These are phyloP conservation scores for Hymenoscyphus occultus DNA, from an alignment of 2,329 filamentous ascomycete genomes.

Conservation along the genomic window DNA sequence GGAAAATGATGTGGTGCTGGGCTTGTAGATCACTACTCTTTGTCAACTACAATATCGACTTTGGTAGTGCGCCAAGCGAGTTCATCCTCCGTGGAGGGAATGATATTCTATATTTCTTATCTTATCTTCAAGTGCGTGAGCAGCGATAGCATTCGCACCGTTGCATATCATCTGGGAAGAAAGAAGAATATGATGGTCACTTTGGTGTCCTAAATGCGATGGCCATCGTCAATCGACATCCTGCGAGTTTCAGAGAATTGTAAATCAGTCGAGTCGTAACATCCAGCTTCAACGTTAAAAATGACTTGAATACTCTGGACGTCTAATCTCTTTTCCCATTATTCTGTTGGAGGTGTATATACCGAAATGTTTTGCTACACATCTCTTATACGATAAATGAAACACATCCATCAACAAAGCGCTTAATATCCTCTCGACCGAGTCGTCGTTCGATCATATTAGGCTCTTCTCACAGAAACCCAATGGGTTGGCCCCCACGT, in stretches of 20 bases:
- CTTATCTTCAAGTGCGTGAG: too few species aligned
- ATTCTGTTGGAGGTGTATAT: neutral
- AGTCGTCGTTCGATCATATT: conserved; percentile 14
- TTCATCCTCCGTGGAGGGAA: too few species aligned
- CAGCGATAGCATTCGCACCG: too few species aligned
- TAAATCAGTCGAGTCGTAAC: neutral
- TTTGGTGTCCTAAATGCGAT: too few species aligned
- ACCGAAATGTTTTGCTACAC: neutral
- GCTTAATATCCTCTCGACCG: conserved; percentile 16
- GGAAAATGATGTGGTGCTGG: too few species aligned
- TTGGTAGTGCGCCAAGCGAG: too few species aligned
- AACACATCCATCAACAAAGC: neutral
- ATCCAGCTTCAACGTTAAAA: neutral
- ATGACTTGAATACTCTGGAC: neutral
- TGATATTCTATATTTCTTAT: too few species aligned
- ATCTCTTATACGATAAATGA: neutral
- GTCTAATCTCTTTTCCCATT: neutral
- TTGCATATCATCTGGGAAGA: too few species aligned
- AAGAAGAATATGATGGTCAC: too few species aligned
- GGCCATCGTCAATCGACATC: neutral
- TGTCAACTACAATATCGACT: too few species aligned
- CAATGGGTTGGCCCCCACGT: conserved; percentile 16
- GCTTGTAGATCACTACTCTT: too few species aligned
- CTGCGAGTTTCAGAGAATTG: neutral
- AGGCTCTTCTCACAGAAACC: conserved; percentile 18